phyloP scores from a whole-genome alignment of 768 basidiomycete genomes.

The Antrodiella citrinella region DNA sequence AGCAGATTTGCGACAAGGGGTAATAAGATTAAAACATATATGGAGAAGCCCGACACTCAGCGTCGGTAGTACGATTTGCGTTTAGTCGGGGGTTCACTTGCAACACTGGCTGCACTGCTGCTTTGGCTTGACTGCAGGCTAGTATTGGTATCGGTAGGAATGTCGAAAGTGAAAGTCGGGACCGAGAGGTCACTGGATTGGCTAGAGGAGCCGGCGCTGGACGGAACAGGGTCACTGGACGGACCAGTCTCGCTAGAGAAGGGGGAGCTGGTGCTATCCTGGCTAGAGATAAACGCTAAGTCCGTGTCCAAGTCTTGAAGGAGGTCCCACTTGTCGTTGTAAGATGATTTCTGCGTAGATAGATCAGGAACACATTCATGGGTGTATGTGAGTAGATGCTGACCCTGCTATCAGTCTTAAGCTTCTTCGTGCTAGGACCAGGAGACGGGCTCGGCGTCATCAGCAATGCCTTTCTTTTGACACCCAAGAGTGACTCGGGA shows the following conservation, averaged over 20 bases:
- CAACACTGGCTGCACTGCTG: not conserved
- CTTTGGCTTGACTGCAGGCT: not conserved
- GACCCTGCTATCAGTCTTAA: not conserved
- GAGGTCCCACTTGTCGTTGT: too few relatives aligned
- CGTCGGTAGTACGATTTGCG: not conserved
- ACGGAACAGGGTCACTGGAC: too few relatives aligned
- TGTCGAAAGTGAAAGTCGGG: not conserved
- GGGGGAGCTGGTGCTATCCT: constrained; percentile 2
- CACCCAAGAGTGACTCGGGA: too few relatives aligned
- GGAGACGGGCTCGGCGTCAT: not conserved
- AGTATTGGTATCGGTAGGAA: not conserved
- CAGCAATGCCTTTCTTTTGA: not conserved
- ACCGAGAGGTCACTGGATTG: too few relatives aligned
- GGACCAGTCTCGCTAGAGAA: too few relatives aligned
- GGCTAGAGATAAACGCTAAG: not conserved
- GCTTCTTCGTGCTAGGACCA: not conserved
- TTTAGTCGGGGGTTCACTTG: not conserved
- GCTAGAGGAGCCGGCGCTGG: too few relatives aligned
- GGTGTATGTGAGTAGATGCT: too few relatives aligned
- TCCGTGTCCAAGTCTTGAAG: not conserved
- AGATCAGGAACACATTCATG: too few relatives aligned
- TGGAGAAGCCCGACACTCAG: not conserved
- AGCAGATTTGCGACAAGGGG: constrained; percentile 1
- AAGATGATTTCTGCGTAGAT: too few relatives aligned
- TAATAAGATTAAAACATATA: not conserved